Evolutionary conservation across 2,329 filamentous ascomycete genomes (phyloP), one percentile per base, ranked within the genome.

Genomic region (Microsporum canis): DNA sequence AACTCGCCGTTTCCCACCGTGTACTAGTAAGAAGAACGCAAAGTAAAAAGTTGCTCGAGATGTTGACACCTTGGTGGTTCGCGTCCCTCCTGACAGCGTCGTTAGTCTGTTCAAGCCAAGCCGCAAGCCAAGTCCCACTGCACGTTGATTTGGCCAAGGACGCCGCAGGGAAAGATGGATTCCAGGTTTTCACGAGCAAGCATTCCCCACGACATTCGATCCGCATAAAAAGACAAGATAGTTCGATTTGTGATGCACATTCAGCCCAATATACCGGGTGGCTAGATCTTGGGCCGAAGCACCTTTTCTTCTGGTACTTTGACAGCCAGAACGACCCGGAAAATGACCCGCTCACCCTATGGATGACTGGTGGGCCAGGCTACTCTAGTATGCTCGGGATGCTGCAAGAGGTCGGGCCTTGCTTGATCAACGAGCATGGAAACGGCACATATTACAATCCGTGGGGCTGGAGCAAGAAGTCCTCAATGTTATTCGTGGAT

Each of bases 221-320:
- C 27, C 64, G 65, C 17, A 66, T 66, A 33, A 59, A 60, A 12
- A 63, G 61, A 41, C 65, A 66, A 47, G 39, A 66, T 59, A 60
- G 65, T 3, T 58, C 63, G 5, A 60, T 66, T 23, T 66, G 64
- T 58, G 63, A 61, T 7, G 63, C 65, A 0, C 63, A 61, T 7
- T 65, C 65, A 5, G 59, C 59, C 0, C 65, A 66, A 27, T 66
- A 66, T 3, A 66, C 64, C 5, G 65, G 65, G 10, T 63, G 61
- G 61, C 33, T 63, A 3, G 61, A 63, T 38, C 39, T 57, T 14
- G 73, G 73, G 23, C 60, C 65, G 27, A 76, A 77, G 58, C 77
- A 79, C 63, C 70, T 79, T 59, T 77, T 77, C 67, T 77, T 76
- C 67, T 77, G 75, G 75, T 77, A 75, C 67, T 77, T 77, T 60